Base-by-base conservation (phyloP, 805 yeast genomes). In the Candida maltosa region DNA sequence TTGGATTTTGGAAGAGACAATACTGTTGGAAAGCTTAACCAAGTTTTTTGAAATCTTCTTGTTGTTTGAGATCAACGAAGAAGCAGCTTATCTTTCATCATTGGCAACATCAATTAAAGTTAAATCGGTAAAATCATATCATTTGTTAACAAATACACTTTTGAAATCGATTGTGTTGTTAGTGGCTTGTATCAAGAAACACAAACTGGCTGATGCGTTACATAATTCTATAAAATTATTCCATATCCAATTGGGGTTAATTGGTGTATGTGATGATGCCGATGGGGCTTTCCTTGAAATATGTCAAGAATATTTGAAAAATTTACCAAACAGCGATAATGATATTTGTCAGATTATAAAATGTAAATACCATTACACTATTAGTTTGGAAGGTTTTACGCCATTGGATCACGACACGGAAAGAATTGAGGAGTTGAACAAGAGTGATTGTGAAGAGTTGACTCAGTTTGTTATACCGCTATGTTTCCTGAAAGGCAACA, bases 291-390 rank as follows among this genome's bases (percentile, higher is more conserved):
- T 89, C 41, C 61, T 93, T 33, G 65, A 68, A 12, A 58, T 83
- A 18, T 65, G 82, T 1, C 83, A 87, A 45, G 62, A 66, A 6
- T 67, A 73, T 14, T 58, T 84, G 22, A 62, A 76, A 11, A 46
- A 60, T 1, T 56, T 74, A 18, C 34, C 41, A 15, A 70, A 69
- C 4, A 45, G 50, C 5, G 89, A 83, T 30, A 66, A 69, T 6
- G 93, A 87, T 29, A 54, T 91, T 31, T 70, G 87, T 6, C 97
- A 91, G 49, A 70, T 87, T 22, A 58, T 93, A 16, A 70, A 78
- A 42, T 93, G 98, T 53, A 71, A 84, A 7, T 87, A 82, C 48
- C 94, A 87, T 29, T 69, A 86, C 33, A 59, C 65, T 2, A 62
- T 88, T 3, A 63, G 80, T 1, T 65, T 76, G 8, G 87, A 81